Conservation (phyloP, 1,284 basidiomycete species). For the Rhodotorula sp. region DNA sequence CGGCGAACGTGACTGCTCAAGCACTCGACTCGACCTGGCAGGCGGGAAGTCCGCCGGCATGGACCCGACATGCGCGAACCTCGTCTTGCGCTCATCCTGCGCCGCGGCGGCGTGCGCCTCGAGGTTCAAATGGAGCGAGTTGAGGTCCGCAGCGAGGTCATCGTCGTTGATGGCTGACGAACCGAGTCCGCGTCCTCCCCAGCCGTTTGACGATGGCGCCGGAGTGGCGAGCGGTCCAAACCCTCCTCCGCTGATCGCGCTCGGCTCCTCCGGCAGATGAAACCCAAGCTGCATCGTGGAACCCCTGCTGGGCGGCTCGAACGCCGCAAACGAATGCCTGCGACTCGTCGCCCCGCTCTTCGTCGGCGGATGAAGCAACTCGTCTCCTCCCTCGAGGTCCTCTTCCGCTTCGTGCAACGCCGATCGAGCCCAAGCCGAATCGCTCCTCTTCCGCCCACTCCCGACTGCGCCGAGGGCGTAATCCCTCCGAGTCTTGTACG, state of each 20-base stretch:
- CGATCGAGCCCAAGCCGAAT: conserved; percentile 39
- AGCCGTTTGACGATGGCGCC: conserved; percentile 1
- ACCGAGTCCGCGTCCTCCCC: conserved; percentile 14
- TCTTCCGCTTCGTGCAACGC: conserved; percentile 22
- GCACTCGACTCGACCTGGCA: conserved; percentile 1
- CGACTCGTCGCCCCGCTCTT: conserved; percentile 45
- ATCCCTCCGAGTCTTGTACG: conserved; percentile 30
- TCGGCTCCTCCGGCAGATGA: conserved; percentile 33
- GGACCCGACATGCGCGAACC: conserved; percentile 26
- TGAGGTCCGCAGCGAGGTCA: conserved; percentile 44
- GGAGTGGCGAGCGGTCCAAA: conserved; percentile 11
- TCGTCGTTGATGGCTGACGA: conserved; percentile 46
- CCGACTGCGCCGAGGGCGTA: conserved; percentile 39
- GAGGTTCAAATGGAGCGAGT: conserved; percentile 45
- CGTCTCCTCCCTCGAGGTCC: conserved; percentile 41
- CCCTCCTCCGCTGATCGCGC: conserved; percentile 2
- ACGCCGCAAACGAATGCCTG: conserved; percentile 46
- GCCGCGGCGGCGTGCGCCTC: conserved; percentile 41
- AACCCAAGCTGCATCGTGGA: conserved; percentile 40
- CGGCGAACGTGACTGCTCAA: conserved; percentile 31
- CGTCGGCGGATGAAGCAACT: conserved; percentile 45
- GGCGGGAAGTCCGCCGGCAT: conserved; percentile 38
- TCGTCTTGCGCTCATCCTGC: conserved; percentile 13
- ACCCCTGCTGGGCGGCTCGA: conserved; percentile 37
- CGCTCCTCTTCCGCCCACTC: conserved; percentile 35